These are phyloP conservation scores for Polytolypa hystricis DNA, from an alignment of 2,329 filamentous ascomycete species.

Conservation along the genomic window DNA sequence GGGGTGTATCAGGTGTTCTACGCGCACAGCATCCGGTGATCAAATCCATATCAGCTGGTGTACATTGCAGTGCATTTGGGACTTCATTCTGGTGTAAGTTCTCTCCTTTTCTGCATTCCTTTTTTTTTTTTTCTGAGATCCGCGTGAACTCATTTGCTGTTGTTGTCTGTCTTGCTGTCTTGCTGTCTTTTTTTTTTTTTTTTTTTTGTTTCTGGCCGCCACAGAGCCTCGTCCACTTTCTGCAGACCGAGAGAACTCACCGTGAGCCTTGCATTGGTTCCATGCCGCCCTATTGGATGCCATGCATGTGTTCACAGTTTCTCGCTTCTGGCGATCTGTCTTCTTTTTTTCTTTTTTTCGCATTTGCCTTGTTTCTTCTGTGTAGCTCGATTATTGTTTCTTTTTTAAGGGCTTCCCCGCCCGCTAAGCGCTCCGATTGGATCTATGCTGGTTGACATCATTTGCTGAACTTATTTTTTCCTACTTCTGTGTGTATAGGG, in stretches of 20 bases:
- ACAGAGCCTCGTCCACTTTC: not conserved
- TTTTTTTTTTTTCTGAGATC: too few species aligned
- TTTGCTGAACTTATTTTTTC: not conserved
- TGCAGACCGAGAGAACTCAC: too few species aligned
- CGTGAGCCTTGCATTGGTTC: too few species aligned
- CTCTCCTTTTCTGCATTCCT: slow-evolving; percentile 8
- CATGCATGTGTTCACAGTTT: too few species aligned
- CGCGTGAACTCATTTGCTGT: too few species aligned
- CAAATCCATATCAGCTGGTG: slow-evolving; percentile 60
- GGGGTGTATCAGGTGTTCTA: slow-evolving; percentile 60
- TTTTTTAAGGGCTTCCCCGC: too few species aligned
- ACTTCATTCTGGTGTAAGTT: slow-evolving; percentile 62
- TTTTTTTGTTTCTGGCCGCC: not conserved
- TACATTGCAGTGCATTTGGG: slow-evolving; percentile 73
- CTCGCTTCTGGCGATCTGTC: too few species aligned
- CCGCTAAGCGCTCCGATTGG: not conserved
- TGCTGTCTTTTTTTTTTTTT: not conserved
- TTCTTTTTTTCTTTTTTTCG: too few species aligned
- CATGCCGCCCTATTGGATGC: too few species aligned
- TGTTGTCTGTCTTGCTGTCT: too few species aligned
- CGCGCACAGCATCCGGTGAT: slow-evolving; percentile 54
- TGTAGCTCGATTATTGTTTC: too few species aligned
- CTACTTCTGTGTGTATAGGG: slow-evolving; percentile 24
- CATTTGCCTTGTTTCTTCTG: too few species aligned
- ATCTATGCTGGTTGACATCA: not conserved